A percentile compares a stretch with the other conserved stretches of the same genome.
These are phyloP conservation scores for Candida neerlandica DNA, from an alignment of 1,139 yeast genomes.

Conservation along the genomic window DNA sequence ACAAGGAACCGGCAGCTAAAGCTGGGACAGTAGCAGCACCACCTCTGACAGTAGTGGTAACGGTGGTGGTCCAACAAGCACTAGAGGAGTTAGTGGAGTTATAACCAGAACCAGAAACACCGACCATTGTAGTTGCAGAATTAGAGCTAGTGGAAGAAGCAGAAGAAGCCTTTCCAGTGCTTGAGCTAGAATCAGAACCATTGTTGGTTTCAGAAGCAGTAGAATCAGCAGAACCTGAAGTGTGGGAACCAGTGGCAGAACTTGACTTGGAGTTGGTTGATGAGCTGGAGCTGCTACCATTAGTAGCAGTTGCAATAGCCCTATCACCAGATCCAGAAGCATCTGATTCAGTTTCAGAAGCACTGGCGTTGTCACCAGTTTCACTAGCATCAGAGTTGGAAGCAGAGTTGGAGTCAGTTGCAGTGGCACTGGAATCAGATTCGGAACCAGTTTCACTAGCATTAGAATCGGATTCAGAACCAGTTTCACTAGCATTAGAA, in stretches of 20 bases:
- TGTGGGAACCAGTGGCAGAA: background rate
- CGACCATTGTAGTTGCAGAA: background rate
- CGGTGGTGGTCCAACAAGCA: background rate
- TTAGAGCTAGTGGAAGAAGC: background rate
- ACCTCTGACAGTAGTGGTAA: background rate
- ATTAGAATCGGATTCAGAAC: slow-evolving; percentile 6
- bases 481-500: background rate
- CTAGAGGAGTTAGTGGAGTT: background rate
- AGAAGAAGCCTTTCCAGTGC: too few species aligned
- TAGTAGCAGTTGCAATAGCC: background rate
- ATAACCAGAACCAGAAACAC: slow-evolving; percentile 1
- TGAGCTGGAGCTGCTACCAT: background rate
- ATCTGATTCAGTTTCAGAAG: background rate
- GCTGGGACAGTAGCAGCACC: background rate
- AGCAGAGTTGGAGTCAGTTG: background rate
- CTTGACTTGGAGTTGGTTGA: background rate
- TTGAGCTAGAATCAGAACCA: background rate
- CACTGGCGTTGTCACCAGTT: background rate
- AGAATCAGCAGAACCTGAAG: background rate
- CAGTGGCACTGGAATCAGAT: background rate
- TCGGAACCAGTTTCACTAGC: slow-evolving; percentile 5
- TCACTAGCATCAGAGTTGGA: background rate
- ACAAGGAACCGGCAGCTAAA: background rate
- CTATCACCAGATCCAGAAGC: background rate
- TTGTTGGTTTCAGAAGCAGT: background rate